These are phyloP conservation scores for Crithidia sp. DNA, from an alignment of 208 protist species.

Conservation along the genomic window DNA sequence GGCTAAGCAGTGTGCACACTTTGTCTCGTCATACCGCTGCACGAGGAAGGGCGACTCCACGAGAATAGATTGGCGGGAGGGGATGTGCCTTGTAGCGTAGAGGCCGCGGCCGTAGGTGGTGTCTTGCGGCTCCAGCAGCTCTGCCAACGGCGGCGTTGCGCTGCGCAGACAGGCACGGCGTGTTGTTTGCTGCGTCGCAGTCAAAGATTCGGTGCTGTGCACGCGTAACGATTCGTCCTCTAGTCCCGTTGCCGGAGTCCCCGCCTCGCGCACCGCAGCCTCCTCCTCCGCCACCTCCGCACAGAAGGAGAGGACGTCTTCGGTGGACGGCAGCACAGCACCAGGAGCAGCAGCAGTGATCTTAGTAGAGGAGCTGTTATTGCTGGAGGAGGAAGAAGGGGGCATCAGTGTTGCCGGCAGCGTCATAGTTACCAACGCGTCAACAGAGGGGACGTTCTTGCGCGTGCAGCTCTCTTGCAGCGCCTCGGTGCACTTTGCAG, in stretches of 20 bases:
- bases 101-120: conserved; percentile 72
- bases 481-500: conserved; percentile 60
- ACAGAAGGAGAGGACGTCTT: conserved; percentile 26
- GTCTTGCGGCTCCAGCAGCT: conserved; percentile 66
- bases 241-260: not conserved
- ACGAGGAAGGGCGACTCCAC: conserved; percentile 64
- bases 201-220: conserved; percentile 15
- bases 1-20: conserved; percentile 81
- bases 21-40: conserved; percentile 48
- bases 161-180: conserved; percentile 31
- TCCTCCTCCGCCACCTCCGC: conserved; percentile 11
- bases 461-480: conserved; percentile 47
- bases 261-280: not conserved
- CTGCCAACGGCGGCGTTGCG: conserved; percentile 38
- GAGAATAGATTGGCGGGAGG: conserved; percentile 51
- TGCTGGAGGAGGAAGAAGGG: not conserved
- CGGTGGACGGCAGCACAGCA: conserved; percentile 2
- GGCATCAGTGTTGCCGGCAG: not conserved
- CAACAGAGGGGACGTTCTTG: conserved; percentile 26
- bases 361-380: too few species aligned
- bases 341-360: not conserved
- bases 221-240: conserved; percentile 32
- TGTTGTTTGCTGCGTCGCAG: conserved; percentile 3
- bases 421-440: conserved; percentile 18
- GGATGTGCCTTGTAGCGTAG: conserved; percentile 60